Evolutionary conservation across 2,329 filamentous ascomycete genomes (phyloP), one percentile per base, ranked within the genome.

Genomic region (Septoria linicola): DNA sequence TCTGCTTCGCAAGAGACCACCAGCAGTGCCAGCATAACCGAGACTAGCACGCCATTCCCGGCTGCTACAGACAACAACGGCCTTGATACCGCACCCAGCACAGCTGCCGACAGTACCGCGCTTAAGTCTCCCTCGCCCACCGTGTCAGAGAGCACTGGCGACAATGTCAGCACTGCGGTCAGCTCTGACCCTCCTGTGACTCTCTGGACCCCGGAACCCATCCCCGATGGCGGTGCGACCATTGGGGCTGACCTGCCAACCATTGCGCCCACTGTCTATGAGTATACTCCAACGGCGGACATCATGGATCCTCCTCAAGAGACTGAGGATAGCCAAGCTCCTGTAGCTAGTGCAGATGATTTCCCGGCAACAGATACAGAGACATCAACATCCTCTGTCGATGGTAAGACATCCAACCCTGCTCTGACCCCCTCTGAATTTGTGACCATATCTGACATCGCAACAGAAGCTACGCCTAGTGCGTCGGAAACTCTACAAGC

Each of bases 141-240:
- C 4, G 41, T 21, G 25, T 4, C 27, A 10, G 17, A 34, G n/a
- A 16, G 14, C 27, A 32, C 25, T 21, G 25, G 14, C 3, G 17
- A 19, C 27, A 14, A 4, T 23, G 39, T 25, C 27, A 43, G 19
- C 19, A 19, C 27, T 8, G 32, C 16, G 6, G 27, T 30, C 16
- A 46, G 43, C 32, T 30, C 43, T 16, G 43, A 11, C 11, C n/a
- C 43, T 37, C 32, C 43, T 10, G 43, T 37, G 16, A 35, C 14
- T 11, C 23, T 46, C 14, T 43, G 27, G 25, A 43, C 41, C 16
- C 43, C 43, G 13, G 43, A 46, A n/a, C 20, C 21, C 3, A 47
- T 47, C 3, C 35, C 44, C 10, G 23, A 27, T 23, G 44, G 44
- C 3, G 44, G 44, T 8, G 44, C 44, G 11, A 47, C 44, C 8